Evolutionary conservation across 2,329 filamentous ascomycete species (phyloP).

Genomic region (Colletotrichum sublineola): DNA sequence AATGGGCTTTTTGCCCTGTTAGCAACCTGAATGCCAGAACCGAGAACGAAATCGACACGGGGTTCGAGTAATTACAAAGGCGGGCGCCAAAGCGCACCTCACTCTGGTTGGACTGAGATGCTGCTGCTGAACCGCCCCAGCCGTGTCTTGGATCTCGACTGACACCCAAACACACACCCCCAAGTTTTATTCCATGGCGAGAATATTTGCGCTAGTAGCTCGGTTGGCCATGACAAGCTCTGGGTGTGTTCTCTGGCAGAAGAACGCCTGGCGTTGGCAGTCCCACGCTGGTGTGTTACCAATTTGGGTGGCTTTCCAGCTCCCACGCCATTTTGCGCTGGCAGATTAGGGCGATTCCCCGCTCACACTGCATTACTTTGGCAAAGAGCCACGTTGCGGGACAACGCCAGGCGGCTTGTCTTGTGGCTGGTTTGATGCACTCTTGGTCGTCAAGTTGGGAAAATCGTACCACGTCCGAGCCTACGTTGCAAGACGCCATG

Average conservation of each 20-base stretch:
- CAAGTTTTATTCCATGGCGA: constrained; percentile 20
- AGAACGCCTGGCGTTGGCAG: constrained; percentile 15
- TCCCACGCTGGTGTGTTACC: constrained; percentile 4
- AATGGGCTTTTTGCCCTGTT: constrained; percentile 28
- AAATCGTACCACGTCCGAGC: constrained; percentile 15
- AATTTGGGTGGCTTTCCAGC: neutral
- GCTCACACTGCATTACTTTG: constrained; percentile 10
- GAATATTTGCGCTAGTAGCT: constrained; percentile 6
- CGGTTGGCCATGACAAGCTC: constrained; percentile 3
- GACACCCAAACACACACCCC: constrained; percentile 24
- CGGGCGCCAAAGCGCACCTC: constrained; percentile 14
- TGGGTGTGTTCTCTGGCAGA: neutral
- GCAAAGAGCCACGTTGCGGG: constrained; percentile 21
- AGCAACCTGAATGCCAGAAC: constrained; percentile 19
- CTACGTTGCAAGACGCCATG: constrained; percentile 23
- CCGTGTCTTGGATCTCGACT: constrained; percentile 38
- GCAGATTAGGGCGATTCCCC: constrained; percentile 17
- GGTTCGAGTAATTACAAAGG: constrained; percentile 21
- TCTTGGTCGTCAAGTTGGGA: constrained; percentile 1
- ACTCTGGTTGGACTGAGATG: constrained; percentile 12
- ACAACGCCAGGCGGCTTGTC: constrained; percentile 18
- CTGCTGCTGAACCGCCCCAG: constrained; percentile 15
- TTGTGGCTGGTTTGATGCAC: constrained; percentile 10
- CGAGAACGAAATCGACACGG: constrained; percentile 34
- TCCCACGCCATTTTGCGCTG: neutral